A percentile compares a stretch with the other conserved stretches of the same genome.
Evolutionary conservation across 805 yeast genomes (phyloP).

Genomic region (Cyberlindnera xishuangbannaensis): DNA sequence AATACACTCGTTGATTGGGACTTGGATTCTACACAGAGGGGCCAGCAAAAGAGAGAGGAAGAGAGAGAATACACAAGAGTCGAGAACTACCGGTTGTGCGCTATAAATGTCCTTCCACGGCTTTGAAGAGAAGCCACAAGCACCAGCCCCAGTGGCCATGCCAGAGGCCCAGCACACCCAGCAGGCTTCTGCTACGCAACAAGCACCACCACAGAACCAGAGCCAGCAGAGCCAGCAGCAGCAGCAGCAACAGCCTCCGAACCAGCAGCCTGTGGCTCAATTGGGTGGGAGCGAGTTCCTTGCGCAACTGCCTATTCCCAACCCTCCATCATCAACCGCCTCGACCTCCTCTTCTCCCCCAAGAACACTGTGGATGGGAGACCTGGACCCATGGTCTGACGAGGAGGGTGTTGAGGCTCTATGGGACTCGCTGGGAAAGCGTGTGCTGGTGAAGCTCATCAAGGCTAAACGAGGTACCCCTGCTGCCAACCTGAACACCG

Average conservation of each 20-base stretch:
- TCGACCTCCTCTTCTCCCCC: constrained; percentile 45
- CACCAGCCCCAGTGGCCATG: not conserved
- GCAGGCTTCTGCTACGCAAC: too few relatives aligned
- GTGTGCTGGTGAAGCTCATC: constrained; percentile 63
- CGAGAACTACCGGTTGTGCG: too few relatives aligned
- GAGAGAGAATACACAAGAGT: too few relatives aligned
- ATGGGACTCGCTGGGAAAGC: constrained; percentile 52
- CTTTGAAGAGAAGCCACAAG: not conserved
- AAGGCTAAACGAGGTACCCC: constrained; percentile 40
- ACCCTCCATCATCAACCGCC: constrained; percentile 47
- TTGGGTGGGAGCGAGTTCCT: constrained; percentile 23
- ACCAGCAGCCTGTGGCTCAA: constrained; percentile 19
- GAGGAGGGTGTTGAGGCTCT: constrained; percentile 53
- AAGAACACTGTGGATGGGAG: constrained; percentile 85
- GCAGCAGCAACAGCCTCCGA: constrained; percentile 1
- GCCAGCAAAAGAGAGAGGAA: too few relatives aligned
- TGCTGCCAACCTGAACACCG: constrained; percentile 29
- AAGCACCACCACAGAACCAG: too few relatives aligned
- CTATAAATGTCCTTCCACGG: too few relatives aligned
- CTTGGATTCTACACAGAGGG: too few relatives aligned
- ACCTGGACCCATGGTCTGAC: constrained; percentile 73
- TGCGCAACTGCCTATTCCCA: constrained; percentile 34
- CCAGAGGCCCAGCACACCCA: not conserved
- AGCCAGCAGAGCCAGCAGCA: not conserved
- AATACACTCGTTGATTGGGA: too few relatives aligned